Conservation (phyloP, 2,329 filamentous ascomycete genomes). For the Thielaviopsis punctulata region DNA sequence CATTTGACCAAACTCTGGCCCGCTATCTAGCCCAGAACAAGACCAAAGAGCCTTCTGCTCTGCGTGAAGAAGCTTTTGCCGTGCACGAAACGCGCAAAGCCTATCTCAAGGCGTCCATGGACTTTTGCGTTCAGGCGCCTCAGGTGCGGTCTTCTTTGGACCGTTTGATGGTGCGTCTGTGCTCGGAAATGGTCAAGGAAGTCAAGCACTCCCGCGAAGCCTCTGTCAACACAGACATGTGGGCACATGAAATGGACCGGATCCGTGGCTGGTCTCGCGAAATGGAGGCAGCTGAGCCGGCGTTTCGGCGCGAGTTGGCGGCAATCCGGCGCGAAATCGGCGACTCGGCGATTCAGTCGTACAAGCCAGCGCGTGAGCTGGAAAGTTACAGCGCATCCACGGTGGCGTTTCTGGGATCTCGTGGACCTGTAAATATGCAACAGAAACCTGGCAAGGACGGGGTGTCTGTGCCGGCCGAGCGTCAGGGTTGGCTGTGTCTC, state of each 20-base stretch:
- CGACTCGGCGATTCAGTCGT: slow-evolving; percentile 50
- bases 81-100: slow-evolving; percentile 81
- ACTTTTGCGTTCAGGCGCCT: slow-evolving; percentile 77
- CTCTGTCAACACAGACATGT: slow-evolving; percentile 45
- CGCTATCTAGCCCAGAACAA: slow-evolving; percentile 77
- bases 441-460: slow-evolving; percentile 16
- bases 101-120: slow-evolving; percentile 83
- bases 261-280: slow-evolving; percentile 85
- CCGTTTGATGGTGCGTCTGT: slow-evolving; percentile 68
- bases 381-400: slow-evolving; percentile 86
- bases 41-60: slow-evolving; percentile 77
- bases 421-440: slow-evolving; percentile 41
- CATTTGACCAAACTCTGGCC: slow-evolving; percentile 64
- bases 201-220: slow-evolving; percentile 56
- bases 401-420: slow-evolving; percentile 66
- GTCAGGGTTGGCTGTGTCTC: slow-evolving; percentile 88
- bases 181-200: slow-evolving; percentile 76
- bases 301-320: slow-evolving; percentile 68
- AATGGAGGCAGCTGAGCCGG: slow-evolving; percentile 75
- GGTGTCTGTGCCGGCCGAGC: slow-evolving; percentile 44
- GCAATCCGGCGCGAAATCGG: slow-evolving; percentile 67
- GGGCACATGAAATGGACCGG: slow-evolving; percentile 69
- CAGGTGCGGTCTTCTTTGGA: slow-evolving; percentile 74
- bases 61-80: slow-evolving; percentile 90
- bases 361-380: slow-evolving; percentile 74